phyloP scores from a whole-genome alignment of 805 yeast genomes.

The Kregervanrija fluxuum region DNA sequence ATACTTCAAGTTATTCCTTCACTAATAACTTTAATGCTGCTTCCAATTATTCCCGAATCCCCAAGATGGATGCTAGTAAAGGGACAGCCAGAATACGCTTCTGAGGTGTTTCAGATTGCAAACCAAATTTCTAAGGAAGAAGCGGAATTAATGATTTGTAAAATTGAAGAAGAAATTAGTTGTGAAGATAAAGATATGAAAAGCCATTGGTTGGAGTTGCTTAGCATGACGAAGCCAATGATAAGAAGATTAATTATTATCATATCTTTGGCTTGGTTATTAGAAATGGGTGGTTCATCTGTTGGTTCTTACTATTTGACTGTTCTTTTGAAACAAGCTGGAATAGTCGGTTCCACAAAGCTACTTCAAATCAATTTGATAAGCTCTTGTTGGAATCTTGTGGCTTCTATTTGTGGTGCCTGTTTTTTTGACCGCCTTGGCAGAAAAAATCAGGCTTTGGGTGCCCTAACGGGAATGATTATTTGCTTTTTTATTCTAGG shows the following conservation, averaged over 20 bases:
- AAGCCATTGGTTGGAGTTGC: slow-evolving; percentile 12
- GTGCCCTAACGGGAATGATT: slow-evolving; percentile 12
- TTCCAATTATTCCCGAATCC: slow-evolving; percentile 34
- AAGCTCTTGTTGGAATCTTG: slow-evolving; percentile 13
- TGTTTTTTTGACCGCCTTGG: slow-evolving; percentile 13
- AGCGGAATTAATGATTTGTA: background rate
- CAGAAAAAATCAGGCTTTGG: slow-evolving; percentile 13
- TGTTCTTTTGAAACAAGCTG: slow-evolving; percentile 22
- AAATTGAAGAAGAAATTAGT: too few species aligned
- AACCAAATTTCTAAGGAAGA: background rate
- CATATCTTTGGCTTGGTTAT: slow-evolving; percentile 23
- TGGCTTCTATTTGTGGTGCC: slow-evolving; percentile 15
- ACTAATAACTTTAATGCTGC: slow-evolving; percentile 27
- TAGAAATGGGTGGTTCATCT: slow-evolving; percentile 38
- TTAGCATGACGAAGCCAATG: slow-evolving; percentile 27
- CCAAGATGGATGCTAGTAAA: slow-evolving; percentile 31
- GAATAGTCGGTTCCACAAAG: slow-evolving; percentile 13
- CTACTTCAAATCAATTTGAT: slow-evolving; percentile 20
- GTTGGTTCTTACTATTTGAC: slow-evolving; percentile 39
- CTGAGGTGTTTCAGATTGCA: background rate
- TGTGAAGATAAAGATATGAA: too few species aligned
- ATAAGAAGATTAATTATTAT: slow-evolving; percentile 31
- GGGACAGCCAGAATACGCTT: slow-evolving; percentile 32
- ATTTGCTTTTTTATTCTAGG: slow-evolving; percentile 17
- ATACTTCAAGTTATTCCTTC: slow-evolving; percentile 43